Evolutionary conservation across 805 yeast genomes (phyloP).

Genomic region (Starmera caribaea): DNA sequence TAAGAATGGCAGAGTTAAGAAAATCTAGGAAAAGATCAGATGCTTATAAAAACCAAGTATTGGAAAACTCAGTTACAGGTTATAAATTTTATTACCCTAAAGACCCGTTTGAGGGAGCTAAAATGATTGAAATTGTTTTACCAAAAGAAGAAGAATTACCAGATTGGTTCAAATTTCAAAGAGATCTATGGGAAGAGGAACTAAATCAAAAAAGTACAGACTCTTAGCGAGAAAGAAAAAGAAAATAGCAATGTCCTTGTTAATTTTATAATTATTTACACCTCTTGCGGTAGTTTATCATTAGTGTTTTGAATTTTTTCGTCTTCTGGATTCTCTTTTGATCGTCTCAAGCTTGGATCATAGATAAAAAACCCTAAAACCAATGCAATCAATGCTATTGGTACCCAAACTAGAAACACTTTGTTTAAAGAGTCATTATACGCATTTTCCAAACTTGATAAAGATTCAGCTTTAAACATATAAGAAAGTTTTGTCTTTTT

Average conservation of each 20-base stretch:
- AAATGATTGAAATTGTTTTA: conserved; percentile 17
- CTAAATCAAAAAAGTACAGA: background rate
- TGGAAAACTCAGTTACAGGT: background rate
- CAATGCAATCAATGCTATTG: background rate
- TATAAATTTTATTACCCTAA: conserved; percentile 13
- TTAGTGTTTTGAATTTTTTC: background rate
- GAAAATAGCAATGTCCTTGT: conserved; percentile 7
- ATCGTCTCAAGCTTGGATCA: background rate
- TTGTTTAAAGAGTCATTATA: background rate
- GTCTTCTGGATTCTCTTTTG: background rate
- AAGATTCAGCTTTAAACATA: background rate
- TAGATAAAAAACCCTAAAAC: background rate
- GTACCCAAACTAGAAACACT: background rate
- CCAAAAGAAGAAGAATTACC: conserved; percentile 65
- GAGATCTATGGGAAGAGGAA: conserved; percentile 56
- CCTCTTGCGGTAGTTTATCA: background rate
- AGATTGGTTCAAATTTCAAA: conserved; percentile 58
- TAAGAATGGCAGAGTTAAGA: conserved; percentile 42
- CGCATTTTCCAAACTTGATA: background rate
- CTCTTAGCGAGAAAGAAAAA: too few species aligned
- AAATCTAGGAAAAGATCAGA: conserved; percentile 20
- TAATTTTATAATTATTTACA: conserved; percentile 15
- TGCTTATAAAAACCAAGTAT: background rate
- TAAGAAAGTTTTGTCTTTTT: background rate
- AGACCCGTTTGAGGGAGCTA: conserved; percentile 9